Conservation (phyloP, 2,329 filamentous ascomycete genomes). For the Xylaria sp. region DNA sequence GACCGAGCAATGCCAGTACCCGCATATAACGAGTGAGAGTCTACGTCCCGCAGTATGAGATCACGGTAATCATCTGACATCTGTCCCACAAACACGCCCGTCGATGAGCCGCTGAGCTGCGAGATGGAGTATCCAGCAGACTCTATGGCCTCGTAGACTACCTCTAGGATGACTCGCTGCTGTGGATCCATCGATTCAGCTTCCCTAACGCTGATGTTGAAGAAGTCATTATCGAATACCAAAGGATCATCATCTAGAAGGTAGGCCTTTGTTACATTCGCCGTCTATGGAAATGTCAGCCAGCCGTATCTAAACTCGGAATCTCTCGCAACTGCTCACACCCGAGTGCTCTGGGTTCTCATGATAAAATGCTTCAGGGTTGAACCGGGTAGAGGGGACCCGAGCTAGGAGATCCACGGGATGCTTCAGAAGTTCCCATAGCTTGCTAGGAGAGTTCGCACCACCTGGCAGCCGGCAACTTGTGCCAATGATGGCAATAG, state of each 20-base stretch:
- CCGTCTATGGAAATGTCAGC: constrained; percentile 39
- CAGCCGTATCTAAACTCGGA: background rate
- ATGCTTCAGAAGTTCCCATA: constrained; percentile 34
- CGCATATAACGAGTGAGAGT: constrained; percentile 6
- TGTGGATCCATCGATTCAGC: constrained; percentile 39
- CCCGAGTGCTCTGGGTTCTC: background rate
- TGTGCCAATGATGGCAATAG: constrained; percentile 39
- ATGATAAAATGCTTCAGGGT: constrained; percentile 50
- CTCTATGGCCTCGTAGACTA: constrained; percentile 28
- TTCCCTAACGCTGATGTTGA: constrained; percentile 13
- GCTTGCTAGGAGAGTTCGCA: constrained; percentile 26
- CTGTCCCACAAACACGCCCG: constrained; percentile 18
- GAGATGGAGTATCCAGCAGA: constrained; percentile 17
- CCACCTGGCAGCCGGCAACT: constrained; percentile 37
- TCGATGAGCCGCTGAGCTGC: constrained; percentile 9
- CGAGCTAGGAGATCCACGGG: constrained; percentile 31
- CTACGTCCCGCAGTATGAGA: constrained; percentile 13
- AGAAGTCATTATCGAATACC: constrained; percentile 28
- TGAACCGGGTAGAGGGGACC: constrained; percentile 51
- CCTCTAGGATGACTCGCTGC: constrained; percentile 29
- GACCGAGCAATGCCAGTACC: constrained; percentile 35
- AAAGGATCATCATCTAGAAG: constrained; percentile 16
- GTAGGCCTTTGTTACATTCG: constrained; percentile 2
- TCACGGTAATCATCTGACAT: constrained; percentile 24
- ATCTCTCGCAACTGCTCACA: background rate